Base-by-base conservation (phyloP, 192 early-diverging fungal genomes). In the Martensiomyces pterosporus region DNA sequence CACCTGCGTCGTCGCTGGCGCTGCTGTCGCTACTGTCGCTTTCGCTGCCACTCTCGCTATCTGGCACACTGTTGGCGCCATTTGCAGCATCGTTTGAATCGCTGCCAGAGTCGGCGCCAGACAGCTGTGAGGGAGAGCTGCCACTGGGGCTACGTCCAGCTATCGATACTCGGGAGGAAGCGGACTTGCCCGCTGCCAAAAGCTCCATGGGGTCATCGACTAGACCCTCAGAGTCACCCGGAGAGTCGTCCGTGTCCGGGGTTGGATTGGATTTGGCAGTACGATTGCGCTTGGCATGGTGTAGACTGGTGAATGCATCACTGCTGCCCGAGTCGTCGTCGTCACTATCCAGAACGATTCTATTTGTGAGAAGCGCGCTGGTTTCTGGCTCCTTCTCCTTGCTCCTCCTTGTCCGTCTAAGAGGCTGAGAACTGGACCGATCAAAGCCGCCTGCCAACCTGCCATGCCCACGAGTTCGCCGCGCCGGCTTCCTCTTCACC, bases 291-390 rank as follows among this genome's bases (percentile, higher is more conserved):
- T 40, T 40, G 10, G 26, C 22, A 3, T 47, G 43, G 14, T 16
- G 52, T 9, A 67, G 24, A 8, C 51, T 49, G n/a, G 54, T 57
- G 32, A 70, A 54, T 2, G 39, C 55, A 29, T 72, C 68, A 37
- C 62, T 65, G 24, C n/a, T n/a, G n/a, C n/a, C n/a, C n/a, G n/a
- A n/a, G n/a, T n/a, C n/a, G n/a, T 64, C 68, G 24, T 38, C 45
- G 5, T 34, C 33, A 26, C 48, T 35, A 24, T 50, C 39, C n/a
- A 44, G 24, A 3, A 49, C 15, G 4, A 14, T 39, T 24, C 4
- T 8, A 3, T n/a, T 19, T 2, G 24, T 16, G 6, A 16, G n/a
- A 13, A 14, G 24, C 38, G 34, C 4, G 19, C 17, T 26, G 22
- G 16, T 26, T 1, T 52, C 50, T 3, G n/a, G 22, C 3, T 34